These are phyloP conservation scores for Tardiomyces digboiensis DNA, from an alignment of 1,139 yeast species.

Conservation along the genomic window DNA sequence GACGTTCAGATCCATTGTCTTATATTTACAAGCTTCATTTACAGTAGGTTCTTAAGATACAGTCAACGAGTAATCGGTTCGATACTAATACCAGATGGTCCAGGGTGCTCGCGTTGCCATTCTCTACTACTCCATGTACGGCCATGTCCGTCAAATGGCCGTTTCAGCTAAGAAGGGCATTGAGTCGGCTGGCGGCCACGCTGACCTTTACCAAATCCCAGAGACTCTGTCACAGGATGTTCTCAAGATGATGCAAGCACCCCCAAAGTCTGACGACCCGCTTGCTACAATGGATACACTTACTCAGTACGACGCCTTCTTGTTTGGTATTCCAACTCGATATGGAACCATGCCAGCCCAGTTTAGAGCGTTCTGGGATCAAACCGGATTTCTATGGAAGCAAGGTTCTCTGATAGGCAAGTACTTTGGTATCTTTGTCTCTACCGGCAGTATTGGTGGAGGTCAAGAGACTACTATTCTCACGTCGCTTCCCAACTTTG, in stretches of 20 bases:
- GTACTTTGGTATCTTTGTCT: slow-evolving; percentile 61
- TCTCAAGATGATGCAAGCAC: slow-evolving; percentile 47
- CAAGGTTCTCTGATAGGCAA: slow-evolving; percentile 62
- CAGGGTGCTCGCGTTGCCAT: slow-evolving; percentile 41
- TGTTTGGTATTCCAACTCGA: slow-evolving; percentile 76
- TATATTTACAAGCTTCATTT: too few species aligned
- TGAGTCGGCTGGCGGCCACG: slow-evolving; percentile 59
- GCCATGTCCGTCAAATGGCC: slow-evolving; percentile 61
- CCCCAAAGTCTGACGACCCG: slow-evolving; percentile 52
- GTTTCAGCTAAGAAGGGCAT: slow-evolving; percentile 59
- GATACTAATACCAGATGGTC: too few species aligned
- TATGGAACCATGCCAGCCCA: slow-evolving; percentile 74
- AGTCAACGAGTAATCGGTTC: too few species aligned
- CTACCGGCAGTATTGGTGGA: slow-evolving; percentile 77
- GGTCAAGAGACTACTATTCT: slow-evolving; percentile 64
- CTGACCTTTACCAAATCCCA: slow-evolving; percentile 63
- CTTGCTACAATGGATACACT: slow-evolving; percentile 53
- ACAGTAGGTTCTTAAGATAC: too few species aligned
- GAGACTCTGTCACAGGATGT: slow-evolving; percentile 66
- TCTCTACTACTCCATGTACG: slow-evolving; percentile 69
- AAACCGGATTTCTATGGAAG: slow-evolving; percentile 77
- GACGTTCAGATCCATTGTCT: too few species aligned
- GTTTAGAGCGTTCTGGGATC: slow-evolving; percentile 68
- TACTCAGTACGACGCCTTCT: slow-evolving; percentile 55
- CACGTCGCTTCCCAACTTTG: slow-evolving; percentile 54